Evolutionary conservation across 495 filamentous ascomycete species (phyloP), one percentile per base, ranked within the genome.

Genomic region (Penicillium malachiteum): DNA sequence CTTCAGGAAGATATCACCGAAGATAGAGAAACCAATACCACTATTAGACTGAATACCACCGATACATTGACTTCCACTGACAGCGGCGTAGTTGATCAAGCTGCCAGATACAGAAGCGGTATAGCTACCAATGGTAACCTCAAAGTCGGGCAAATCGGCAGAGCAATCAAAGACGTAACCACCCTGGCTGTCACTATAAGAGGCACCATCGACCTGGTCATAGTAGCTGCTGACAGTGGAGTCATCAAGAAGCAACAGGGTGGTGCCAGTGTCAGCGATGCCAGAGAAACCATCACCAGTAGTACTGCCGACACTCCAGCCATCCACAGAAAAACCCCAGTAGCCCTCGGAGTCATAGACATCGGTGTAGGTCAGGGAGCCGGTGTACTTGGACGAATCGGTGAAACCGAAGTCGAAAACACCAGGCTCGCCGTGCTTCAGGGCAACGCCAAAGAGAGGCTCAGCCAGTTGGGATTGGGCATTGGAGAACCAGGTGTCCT

Each of bases 1-100:
- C 76, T 91, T 91, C 52, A 93, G 78, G 59, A 88, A 88, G 32
- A 90, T 78, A 54, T 91, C 88, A 37, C 88, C 88, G 41, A 86
- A 84, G 66, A 92, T 90, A 50, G 77, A 77, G 62, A 89, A 81
- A 8, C 76, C 81, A 34, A 88, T 78, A 45, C 82, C 83, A 11
- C 69, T 65, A 66, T 85, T 81, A 30, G 65, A 64, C 70, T 88
- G 85, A 39, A 89, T 74, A 11, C 80, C 81, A 44, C 86, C 86
- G 59, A 76, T 83, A 68, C 86, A 89, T 38, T 62, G 76, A 30
- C 78, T 67, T 35, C 59, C 63, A 14, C 72, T 72, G 32, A 67
- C 47, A 34, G 69, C 60, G 4, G 68, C 68, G 52, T 71, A 73
- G 48, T 74, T 77, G 50, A 78, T 76, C 50, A 71, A 62, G 16